Evolutionary conservation across 2,329 filamentous ascomycete species (phyloP), one percentile per base, ranked within the genome.

Genomic region (Sporothrix luriei): DNA sequence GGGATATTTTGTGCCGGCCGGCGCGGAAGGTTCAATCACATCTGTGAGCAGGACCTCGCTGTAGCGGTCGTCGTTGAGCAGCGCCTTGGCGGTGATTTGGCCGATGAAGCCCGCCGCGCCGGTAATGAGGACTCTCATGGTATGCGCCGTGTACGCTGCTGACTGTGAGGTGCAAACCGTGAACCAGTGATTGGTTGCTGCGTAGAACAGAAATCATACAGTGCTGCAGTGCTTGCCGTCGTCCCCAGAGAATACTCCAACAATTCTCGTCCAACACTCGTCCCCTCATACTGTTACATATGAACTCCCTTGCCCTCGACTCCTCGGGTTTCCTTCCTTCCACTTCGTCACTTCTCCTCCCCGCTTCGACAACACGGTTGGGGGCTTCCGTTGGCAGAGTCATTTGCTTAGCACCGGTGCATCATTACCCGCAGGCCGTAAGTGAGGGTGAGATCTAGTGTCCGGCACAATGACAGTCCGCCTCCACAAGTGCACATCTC

Each of bases 81-180:
- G 80, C 66, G 84, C 81, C 73, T 80, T 80, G 19, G 83, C 82
- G 55, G 86, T 80, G 68, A 83, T 80, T 76, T 85, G 84, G 76
- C 84, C 84, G 72, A 86, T 82, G 75, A 86, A 86, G 69, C 84
- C 84, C 68, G 83, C 83, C 33, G 83, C 84, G 51, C 84, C 84
- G 43, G 84, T 85, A 72, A 86, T 83, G 73, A 86, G 80, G 66
- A 86, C 66, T 9, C 40, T 49, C 69, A 71, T 71, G 10, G 16
- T 66, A 9, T 4, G 33, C 9, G 6, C 6, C 7, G 33, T 33
- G 33, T 33, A 33, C 33, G 33, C 4, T 33, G 33, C 9, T 5
- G 33, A 33, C 33, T 33, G 29, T 6, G 33, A 4, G 33, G 51
- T 54, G 51, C 13, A 11, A n/a, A 49, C n/a, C 29, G 21, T 38